Conservation (phyloP, 1,139 yeast genomes). For the Saccharomyces pastorianus region DNA sequence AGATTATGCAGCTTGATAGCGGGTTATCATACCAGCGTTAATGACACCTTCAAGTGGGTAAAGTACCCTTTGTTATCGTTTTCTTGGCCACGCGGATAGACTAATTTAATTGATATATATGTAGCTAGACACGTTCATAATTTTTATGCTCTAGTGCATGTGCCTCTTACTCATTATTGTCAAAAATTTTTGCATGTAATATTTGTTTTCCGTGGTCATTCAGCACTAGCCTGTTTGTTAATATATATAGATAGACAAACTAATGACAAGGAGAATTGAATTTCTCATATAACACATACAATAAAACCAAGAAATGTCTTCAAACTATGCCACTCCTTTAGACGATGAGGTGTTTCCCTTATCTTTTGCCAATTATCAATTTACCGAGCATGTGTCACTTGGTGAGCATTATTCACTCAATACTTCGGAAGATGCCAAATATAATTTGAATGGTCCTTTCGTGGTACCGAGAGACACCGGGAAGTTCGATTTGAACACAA, state of each 20-base stretch:
- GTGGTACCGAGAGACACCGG: not conserved
- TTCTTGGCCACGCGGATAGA: not conserved
- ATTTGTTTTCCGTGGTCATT: not conserved
- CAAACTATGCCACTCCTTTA: not conserved
- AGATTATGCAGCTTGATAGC: not conserved
- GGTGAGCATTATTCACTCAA: not conserved
- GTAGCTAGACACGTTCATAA: not conserved
- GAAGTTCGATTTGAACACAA: not conserved
- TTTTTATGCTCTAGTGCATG: not conserved
- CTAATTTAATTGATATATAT: not conserved
- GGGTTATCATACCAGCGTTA: not conserved
- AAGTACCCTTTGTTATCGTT: not conserved
- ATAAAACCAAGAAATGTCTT: not conserved
- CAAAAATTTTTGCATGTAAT: no score
- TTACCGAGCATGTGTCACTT: not conserved
- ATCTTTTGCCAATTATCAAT: not conserved
- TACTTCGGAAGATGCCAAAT: not conserved
- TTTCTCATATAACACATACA: not conserved
- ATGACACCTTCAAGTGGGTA: not conserved
- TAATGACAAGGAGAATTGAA: not conserved
- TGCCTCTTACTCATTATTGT: not conserved
- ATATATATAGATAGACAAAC: not conserved
- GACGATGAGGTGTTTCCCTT: not conserved
- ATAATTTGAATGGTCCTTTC: not conserved
- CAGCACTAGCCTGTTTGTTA: not conserved